Conservation (phyloP, 768 basidiomycete species). For the Phylloporus arenicola region DNA sequence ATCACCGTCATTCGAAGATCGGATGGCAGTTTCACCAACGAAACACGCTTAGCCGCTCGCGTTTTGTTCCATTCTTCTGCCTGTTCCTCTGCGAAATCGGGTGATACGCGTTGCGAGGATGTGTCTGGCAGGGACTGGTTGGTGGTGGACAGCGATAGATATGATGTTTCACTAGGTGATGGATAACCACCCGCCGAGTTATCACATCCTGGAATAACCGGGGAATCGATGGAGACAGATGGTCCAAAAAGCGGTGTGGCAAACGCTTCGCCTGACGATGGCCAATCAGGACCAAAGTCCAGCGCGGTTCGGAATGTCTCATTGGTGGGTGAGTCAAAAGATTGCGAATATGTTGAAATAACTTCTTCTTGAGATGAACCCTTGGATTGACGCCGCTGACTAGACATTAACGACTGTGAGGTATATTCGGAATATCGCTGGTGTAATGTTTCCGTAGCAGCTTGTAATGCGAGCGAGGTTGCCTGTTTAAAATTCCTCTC, state of each 20-base stretch:
- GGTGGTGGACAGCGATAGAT: conserved; percentile 17
- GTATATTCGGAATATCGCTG: conserved; percentile 32
- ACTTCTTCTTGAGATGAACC: conserved; percentile 11
- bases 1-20: conserved; percentile 32
- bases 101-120: conserved; percentile 37
- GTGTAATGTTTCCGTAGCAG: conserved; percentile 63
- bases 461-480: conserved; percentile 66
- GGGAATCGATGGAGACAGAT: conserved; percentile 34
- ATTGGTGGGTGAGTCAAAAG: conserved; percentile 42
- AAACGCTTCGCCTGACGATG: conserved; percentile 38
- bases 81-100: conserved; percentile 53
- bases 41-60: conserved; percentile 79
- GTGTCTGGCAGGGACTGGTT: conserved; percentile 18
- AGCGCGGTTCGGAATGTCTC: conserved; percentile 68
- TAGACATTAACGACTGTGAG: conserved; percentile 33
- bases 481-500: conserved; percentile 58
- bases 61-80: conserved; percentile 91
- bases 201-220: conserved; percentile 26
- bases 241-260: conserved; percentile 26
- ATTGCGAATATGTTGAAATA: conserved; percentile 10
- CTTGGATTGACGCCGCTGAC: conserved; percentile 22
- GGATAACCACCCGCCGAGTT: conserved; percentile 30
- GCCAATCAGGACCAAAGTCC: conserved; percentile 50
- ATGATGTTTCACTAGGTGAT: conserved; percentile 24
- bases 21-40: conserved; percentile 69